Evolutionary conservation across 2,329 filamentous ascomycete species (phyloP).

Genomic region (Lachnellula occidentalis): DNA sequence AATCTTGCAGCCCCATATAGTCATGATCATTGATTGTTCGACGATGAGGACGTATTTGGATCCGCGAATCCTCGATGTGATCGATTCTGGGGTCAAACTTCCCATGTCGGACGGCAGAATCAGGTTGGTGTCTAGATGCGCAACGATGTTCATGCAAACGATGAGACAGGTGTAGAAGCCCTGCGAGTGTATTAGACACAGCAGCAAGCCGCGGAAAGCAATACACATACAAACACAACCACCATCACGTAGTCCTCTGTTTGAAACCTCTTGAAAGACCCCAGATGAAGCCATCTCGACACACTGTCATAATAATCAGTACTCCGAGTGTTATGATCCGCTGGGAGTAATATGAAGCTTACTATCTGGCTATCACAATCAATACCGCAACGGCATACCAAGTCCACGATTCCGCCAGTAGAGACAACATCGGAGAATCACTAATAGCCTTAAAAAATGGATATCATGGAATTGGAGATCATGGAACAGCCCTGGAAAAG

Average conservation of each 20-base stretch:
- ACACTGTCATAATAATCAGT: constrained; percentile 21
- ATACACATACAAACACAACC: constrained; percentile 41
- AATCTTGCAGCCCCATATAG: constrained; percentile 51
- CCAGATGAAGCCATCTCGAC: constrained; percentile 37
- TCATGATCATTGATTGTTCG: constrained; percentile 56
- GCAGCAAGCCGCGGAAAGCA: neutral
- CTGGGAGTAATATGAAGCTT: constrained; percentile 6
- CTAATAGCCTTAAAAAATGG: neutral
- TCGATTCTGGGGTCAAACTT: constrained; percentile 38
- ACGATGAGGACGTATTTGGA: constrained; percentile 59
- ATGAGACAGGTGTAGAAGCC: constrained; percentile 49
- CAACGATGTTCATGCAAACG: constrained; percentile 49
- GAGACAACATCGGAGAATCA: constrained; percentile 4
- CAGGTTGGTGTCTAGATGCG: constrained; percentile 53
- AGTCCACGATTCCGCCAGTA: constrained; percentile 37
- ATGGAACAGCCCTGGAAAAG: neutral
- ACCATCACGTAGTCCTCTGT: constrained; percentile 52
- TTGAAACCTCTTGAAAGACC: constrained; percentile 46
- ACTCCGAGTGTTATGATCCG: too few relatives aligned
- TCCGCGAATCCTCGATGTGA: constrained; percentile 33
- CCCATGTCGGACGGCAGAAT: constrained; percentile 44
- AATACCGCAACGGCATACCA: constrained; percentile 40
- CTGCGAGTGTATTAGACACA: constrained; percentile 24
- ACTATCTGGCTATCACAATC: constrained; percentile 36
- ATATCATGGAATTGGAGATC: neutral